Conservation (phyloP, 164 flowering plant genomes). For the Paratinospora sagittata region DNA sequence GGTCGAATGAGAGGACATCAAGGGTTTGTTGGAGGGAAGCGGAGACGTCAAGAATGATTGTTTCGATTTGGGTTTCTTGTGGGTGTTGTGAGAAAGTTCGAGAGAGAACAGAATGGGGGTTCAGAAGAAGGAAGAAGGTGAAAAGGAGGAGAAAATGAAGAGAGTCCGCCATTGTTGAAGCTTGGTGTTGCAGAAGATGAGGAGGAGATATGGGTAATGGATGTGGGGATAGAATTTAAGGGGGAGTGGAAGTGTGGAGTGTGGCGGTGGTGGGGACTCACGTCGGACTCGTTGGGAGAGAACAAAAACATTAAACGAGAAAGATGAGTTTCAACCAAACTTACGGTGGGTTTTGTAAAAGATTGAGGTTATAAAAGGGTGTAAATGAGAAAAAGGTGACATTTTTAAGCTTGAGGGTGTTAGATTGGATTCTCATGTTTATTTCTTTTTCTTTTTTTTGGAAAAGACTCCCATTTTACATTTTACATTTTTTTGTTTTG, state of each 20-base stretch:
- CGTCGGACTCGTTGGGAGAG: not conserved
- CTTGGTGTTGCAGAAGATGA: slow-evolving; percentile 7
- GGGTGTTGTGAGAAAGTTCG: slow-evolving; percentile 17
- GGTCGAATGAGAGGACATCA: slow-evolving; percentile 24
- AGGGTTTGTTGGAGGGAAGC: slow-evolving; percentile 34
- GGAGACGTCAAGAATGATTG: slow-evolving; percentile 46
- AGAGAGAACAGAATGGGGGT: slow-evolving; percentile 16
- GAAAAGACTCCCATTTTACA: not conserved
- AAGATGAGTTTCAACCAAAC: not conserved
- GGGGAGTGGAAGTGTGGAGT: not conserved
- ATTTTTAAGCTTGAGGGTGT: not conserved
- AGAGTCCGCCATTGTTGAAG: not conserved
- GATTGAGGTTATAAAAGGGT: not conserved
- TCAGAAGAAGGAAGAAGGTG: not conserved
- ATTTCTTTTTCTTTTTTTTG: not conserved
- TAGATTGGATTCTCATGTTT: not conserved
- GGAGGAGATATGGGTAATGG: not conserved
- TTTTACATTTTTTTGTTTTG: too few relatives aligned
- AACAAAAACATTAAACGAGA: slow-evolving; percentile 1
- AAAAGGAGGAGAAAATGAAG: not conserved
- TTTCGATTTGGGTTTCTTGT: slow-evolving; percentile 6
- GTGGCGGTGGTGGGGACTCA: not conserved
- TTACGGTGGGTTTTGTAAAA: not conserved
- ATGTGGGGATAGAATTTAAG: slow-evolving; percentile 4
- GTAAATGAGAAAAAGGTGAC: not conserved